These are phyloP conservation scores for Cryptosporidium ryanae DNA, from an alignment of 169 alveolate genomes.

Conservation along the genomic window DNA sequence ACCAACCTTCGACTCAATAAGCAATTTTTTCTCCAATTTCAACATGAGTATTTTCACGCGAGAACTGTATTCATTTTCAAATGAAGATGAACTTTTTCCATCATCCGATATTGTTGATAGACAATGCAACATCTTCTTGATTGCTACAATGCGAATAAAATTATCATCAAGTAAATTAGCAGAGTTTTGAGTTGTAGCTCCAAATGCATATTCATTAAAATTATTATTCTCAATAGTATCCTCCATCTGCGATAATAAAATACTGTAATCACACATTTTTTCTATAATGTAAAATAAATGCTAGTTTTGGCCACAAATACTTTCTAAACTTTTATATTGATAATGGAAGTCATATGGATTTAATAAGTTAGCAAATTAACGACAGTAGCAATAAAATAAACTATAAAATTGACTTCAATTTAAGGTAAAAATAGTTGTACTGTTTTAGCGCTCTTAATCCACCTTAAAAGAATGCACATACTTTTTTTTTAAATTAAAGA, in stretches of 20 bases:
- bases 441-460: no score
- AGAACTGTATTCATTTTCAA: background rate
- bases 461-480: no score
- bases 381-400: no score
- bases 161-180: background rate
- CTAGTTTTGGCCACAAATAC: no score
- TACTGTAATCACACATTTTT: background rate
- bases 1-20: background rate
- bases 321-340: no score
- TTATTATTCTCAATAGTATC: constrained; percentile 7
- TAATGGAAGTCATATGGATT: no score
- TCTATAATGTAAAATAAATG: no score
- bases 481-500: no score
- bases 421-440: no score
- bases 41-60: constrained; percentile 8
- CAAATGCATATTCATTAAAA: constrained; percentile 32
- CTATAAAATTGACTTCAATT: no score
- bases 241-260: constrained; percentile 11
- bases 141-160: constrained; percentile 7
- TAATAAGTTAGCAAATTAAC: no score
- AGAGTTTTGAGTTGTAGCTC: constrained; percentile 5
- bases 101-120: background rate
- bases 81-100: background rate
- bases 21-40: constrained; percentile 18
- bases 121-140: constrained; percentile 39